Conservation (phyloP, 2,329 filamentous ascomycete genomes). For the Endocalyx cinctus region DNA sequence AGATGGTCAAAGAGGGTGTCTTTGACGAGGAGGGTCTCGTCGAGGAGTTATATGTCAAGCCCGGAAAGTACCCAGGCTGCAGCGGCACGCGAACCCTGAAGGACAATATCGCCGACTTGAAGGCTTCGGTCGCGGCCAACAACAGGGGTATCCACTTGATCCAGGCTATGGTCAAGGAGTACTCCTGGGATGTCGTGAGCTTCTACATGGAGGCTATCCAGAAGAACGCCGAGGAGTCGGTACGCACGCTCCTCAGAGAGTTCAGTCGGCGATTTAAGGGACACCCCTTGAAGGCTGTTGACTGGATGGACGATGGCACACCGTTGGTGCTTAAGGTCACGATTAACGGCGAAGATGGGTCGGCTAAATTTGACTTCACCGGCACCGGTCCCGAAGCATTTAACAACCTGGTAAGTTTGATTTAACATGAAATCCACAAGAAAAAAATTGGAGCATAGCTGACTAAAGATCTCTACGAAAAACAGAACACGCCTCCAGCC, state of each 20-base stretch:
- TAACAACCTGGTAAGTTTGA: slow-evolving; percentile 15
- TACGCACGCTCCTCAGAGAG: slow-evolving; percentile 24
- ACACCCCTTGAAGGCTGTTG: slow-evolving; percentile 51
- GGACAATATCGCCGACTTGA: slow-evolving; percentile 40
- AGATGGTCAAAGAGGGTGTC: slow-evolving; percentile 29
- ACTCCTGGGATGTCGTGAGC: slow-evolving; percentile 25
- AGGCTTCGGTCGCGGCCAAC: slow-evolving; percentile 38
- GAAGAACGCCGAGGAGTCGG: slow-evolving; percentile 32
- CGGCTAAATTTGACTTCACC: slow-evolving; percentile 53
- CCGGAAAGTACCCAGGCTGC: slow-evolving; percentile 29
- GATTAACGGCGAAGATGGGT: slow-evolving; percentile 64
- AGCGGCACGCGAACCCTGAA: slow-evolving; percentile 29
- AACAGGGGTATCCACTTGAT: slow-evolving; percentile 31
- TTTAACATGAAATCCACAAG: background rate
- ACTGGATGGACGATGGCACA: slow-evolving; percentile 66
- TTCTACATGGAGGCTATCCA: slow-evolving; percentile 36
- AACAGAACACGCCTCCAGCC: slow-evolving; percentile 21
- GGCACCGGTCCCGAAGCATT: slow-evolving; percentile 48
- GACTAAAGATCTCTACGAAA: too few relatives aligned
- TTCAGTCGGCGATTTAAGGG: slow-evolving; percentile 38
- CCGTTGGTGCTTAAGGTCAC: slow-evolving; percentile 18
- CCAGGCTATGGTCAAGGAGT: slow-evolving; percentile 26
- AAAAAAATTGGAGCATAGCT: too few relatives aligned
- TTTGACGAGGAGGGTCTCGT: slow-evolving; percentile 29
- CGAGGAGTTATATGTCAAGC: slow-evolving; percentile 24